These are phyloP conservation scores for Cutaneotrichosporon cavernicola DNA, from an alignment of 1,284 basidiomycete genomes.

Conservation along the genomic window DNA sequence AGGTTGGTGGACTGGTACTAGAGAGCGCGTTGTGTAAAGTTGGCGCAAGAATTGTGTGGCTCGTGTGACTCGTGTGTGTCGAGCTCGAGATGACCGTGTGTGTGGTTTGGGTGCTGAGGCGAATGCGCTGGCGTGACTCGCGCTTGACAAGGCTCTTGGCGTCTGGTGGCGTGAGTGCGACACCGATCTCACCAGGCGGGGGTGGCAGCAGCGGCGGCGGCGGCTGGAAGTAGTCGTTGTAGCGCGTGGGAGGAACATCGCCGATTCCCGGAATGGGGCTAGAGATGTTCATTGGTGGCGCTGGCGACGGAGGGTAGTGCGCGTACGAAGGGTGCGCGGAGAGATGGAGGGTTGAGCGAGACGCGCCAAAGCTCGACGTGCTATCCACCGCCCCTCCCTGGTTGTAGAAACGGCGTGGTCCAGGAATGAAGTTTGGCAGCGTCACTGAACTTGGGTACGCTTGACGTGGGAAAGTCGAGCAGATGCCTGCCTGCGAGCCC, in stretches of 20 bases:
- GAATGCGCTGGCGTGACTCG: not conserved
- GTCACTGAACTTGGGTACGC: slow-evolving; percentile 2
- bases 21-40: not conserved
- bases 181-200: not conserved
- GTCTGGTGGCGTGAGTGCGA: not conserved
- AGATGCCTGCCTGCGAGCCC: slow-evolving; percentile 2
- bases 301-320: not conserved
- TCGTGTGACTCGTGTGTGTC: not conserved
- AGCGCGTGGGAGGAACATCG: not conserved
- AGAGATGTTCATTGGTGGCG: not conserved
- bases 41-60: not conserved
- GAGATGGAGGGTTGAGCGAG: not conserved
- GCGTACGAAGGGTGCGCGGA: not conserved
- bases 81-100: not conserved
- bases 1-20: not conserved
- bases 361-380: slow-evolving; percentile 6
- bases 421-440: slow-evolving; percentile 4
- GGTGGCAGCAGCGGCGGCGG: not conserved
- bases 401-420: not conserved
- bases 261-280: not conserved
- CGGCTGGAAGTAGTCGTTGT: slow-evolving; percentile 2
- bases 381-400: not conserved
- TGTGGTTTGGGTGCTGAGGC: not conserved
- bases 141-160: not conserved
- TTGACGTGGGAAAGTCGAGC: not conserved